Base-by-base conservation (phyloP, 192 early-diverging fungal genomes). In the Backusella liffmaniae region DNA sequence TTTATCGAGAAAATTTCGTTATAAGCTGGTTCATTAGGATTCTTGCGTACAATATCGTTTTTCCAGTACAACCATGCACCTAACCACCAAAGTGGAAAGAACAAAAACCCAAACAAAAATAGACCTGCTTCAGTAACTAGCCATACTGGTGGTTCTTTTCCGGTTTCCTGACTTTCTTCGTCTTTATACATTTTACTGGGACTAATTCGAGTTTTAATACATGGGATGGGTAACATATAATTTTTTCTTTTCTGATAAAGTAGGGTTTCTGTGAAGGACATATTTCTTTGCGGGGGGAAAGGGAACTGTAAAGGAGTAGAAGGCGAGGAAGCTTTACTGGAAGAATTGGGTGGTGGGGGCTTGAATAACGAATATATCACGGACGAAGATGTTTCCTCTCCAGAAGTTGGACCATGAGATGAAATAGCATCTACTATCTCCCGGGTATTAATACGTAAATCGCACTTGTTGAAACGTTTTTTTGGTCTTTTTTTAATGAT, bases 21-120 rank as follows among this genome's bases (percentile, higher is more conserved):
- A 62, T 62, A 62, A 62, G 56, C 56, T 29, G 26, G 56, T 4
- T 62, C 56, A 62, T 62, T 26, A 29, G 56, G 56, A 62, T 62
- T 29, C 56, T 62, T 62, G 56, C 56, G 23, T 26, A 62, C 29
- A 3, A 62, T 62, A 62, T 62, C 56, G 56, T 62, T 62, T 62
- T 62, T 62, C 56, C 56, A 62, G 56, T 62, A 62, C 26, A 62
- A 10, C 56, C 56, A 62, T 62, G 56, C 56, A 62, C 56, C 56
- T 62, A 62, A 29, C 56, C 56, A 62, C 56, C 56, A 62, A 62
- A 62, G 56, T 62, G 56, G 56, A 62, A 62, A 62, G 26, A 62
- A 62, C 23, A 62, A 62, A 26, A 62, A 62, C 8, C 56, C 56
- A 9, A 62, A 62, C 29, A 62, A 62, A 62, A 62, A 62, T 62